These are phyloP conservation scores for Dioscorea dumetorum DNA, from an alignment of 106 monocot species.

Conservation along the genomic window DNA sequence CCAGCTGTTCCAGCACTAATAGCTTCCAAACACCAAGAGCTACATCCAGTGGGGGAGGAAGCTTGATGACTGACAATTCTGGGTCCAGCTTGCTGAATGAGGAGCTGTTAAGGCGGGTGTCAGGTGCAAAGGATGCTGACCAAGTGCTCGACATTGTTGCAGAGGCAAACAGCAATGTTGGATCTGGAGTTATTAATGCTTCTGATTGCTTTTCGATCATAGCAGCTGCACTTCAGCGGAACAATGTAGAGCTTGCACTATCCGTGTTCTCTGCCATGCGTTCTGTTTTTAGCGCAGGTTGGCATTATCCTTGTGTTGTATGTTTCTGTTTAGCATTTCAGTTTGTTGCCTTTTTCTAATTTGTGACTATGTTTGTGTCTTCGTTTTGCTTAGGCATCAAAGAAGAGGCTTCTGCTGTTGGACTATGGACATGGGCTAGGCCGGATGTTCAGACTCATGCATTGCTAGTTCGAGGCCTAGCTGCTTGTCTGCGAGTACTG, in stretches of 20 bases:
- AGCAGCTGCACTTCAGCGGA: constrained; percentile 44
- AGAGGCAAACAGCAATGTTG: constrained; percentile 23
- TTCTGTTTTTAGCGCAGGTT: constrained; percentile 29
- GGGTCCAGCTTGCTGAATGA: constrained; percentile 23
- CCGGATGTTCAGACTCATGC: constrained; percentile 60
- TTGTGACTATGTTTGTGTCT: background rate
- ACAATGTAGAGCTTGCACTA: constrained; percentile 56
- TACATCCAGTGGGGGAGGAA: constrained; percentile 11
- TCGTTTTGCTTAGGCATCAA: constrained; percentile 23
- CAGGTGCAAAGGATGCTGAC: constrained; percentile 54
- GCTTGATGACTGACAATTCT: constrained; percentile 1
- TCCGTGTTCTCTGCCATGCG: constrained; percentile 77
- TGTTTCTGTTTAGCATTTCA: background rate
- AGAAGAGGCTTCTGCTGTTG: constrained; percentile 16
- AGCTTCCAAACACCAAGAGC: background rate
- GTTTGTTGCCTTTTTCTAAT: background rate
- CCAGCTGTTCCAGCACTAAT: too few relatives aligned
- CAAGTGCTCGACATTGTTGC: constrained; percentile 50
- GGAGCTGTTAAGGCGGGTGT: constrained; percentile 49
- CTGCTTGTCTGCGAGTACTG: constrained; percentile 60
- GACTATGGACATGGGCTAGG: constrained; percentile 57
- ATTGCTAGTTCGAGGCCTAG: constrained; percentile 56
- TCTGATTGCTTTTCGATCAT: constrained; percentile 64
- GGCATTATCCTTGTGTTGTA: background rate
- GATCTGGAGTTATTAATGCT: constrained; percentile 20